Percentiles rank a stretch among this genome's conserved stretches.
Evolutionary conservation across 345 rosid species (phyloP).

Genomic region (Hevea brasiliensis): DNA sequence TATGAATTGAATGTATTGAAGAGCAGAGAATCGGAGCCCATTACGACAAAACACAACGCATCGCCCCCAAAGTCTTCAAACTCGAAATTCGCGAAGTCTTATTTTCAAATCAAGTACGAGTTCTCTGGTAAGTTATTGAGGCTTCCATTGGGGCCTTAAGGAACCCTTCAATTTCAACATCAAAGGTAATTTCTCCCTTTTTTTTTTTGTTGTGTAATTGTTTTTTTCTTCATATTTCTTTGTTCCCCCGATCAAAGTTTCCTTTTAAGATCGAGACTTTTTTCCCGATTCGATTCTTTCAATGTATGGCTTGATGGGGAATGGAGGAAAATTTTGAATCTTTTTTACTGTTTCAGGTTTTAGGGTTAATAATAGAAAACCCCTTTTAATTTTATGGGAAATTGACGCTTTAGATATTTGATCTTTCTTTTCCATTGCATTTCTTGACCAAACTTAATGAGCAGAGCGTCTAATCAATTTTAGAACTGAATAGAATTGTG

Average conservation of each 20-base stretch:
- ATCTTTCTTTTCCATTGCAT: neutral
- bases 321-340: neutral
- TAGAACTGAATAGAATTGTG: neutral
- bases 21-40: neutral
- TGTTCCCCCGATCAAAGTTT: too few species aligned
- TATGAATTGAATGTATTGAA: neutral
- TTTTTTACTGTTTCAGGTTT: neutral
- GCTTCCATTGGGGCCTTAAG: too few species aligned
- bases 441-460: too few species aligned
- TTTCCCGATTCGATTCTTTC: neutral
- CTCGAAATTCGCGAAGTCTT: neutral
- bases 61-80: neutral
- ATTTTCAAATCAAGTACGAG: neutral
- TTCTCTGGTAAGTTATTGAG: neutral
- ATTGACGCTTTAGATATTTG: neutral
- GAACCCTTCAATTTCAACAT: neutral
- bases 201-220: too few species aligned
- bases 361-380: neutral
- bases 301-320: neutral
- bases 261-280: neutral
- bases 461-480: neutral
- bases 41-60: constrained; percentile 6
- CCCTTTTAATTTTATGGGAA: neutral
- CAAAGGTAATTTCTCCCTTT: constrained; percentile 6
- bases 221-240: neutral